Conservation (phyloP, 441 rosid genomes). For the Mallotus japonicus region DNA sequence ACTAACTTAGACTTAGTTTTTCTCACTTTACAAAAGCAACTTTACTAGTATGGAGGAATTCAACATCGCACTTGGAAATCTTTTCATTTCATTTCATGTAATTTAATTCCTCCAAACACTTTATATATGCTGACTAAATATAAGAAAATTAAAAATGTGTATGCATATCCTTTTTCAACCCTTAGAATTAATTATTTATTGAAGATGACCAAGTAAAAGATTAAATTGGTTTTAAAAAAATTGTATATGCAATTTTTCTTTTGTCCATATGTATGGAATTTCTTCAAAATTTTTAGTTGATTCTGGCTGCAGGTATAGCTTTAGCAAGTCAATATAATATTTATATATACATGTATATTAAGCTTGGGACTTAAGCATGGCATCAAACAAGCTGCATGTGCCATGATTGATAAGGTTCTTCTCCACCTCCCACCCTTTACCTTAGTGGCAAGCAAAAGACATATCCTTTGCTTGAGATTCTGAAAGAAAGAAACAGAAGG, state of each 20-base stretch:
- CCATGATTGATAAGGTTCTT: conserved; percentile 27
- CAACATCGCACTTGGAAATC: not conserved
- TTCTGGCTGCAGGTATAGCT: not conserved
- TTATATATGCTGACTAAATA: not conserved
- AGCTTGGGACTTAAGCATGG: conserved; percentile 39
- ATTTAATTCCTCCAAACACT: not conserved
- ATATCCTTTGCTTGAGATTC: conserved; percentile 36
- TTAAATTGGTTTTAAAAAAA: no score
- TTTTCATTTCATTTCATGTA: not conserved
- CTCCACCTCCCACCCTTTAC: conserved; percentile 32
- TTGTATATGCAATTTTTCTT: conserved; percentile 20
- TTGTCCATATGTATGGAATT: conserved; percentile 12
- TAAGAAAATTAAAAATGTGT: not conserved
- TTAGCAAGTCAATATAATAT: conserved; percentile 1
- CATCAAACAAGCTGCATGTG: conserved; percentile 25
- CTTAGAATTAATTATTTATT: no score
- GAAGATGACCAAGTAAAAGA: no score
- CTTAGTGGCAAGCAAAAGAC: conserved; percentile 44
- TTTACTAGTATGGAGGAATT: conserved; percentile 13
- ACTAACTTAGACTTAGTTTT: not conserved
- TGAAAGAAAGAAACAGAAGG: conserved; percentile 7
- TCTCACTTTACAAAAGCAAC: conserved; percentile 19
- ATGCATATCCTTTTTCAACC: no score
- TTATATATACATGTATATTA: not conserved
- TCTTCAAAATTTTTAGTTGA: not conserved